Conservation (phyloP, 2,329 filamentous ascomycete species). For the Diplodia scrobiculata region DNA sequence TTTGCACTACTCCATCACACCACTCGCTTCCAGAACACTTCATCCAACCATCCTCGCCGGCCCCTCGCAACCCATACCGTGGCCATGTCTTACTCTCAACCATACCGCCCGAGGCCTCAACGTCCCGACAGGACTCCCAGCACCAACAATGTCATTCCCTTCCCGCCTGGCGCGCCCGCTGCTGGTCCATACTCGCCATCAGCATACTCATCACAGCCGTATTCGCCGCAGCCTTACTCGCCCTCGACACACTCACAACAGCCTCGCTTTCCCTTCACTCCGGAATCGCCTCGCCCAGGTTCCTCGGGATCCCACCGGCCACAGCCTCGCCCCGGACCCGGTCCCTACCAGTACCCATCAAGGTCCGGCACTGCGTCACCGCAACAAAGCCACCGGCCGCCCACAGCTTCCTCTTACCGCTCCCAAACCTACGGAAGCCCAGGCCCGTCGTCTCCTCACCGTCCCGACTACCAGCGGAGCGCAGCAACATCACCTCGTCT, state of each 20-base stretch:
- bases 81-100: slow-evolving; percentile 17
- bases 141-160: slow-evolving; percentile 14
- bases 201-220: neutral
- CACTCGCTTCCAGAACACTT: slow-evolving; percentile 4
- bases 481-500: neutral
- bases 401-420: neutral
- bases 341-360: neutral
- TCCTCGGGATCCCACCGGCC: neutral
- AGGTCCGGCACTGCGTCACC: slow-evolving; percentile 9
- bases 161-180: slow-evolving; percentile 11
- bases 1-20: neutral
- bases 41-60: neutral
- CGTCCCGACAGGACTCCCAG: slow-evolving; percentile 24
- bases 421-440: slow-evolving; percentile 1
- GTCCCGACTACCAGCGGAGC: neutral
- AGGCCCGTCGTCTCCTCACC: neutral
- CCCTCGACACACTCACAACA: neutral
- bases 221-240: no score
- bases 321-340: neutral
- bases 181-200: neutral
- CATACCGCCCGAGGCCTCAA: slow-evolving; percentile 2
- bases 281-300: slow-evolving; percentile 4
- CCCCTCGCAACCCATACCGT: neutral
- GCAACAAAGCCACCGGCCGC: neutral
- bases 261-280: slow-evolving; percentile 11